Evolutionary conservation across 768 basidiomycete species (phyloP).

Genomic region (Pulveroboletus sp.): DNA sequence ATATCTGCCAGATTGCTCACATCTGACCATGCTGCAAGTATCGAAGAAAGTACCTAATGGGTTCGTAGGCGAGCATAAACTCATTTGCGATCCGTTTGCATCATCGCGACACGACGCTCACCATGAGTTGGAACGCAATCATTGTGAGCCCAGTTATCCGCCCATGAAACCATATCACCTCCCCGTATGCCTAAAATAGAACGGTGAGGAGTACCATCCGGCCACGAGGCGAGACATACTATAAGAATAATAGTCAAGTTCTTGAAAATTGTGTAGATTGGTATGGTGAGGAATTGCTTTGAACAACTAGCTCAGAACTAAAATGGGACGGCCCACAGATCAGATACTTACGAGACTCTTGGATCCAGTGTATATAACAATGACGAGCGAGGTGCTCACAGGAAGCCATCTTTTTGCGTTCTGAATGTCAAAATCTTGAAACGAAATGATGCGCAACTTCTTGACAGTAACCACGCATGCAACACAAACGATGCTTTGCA

Average conservation of each 20-base stretch:
- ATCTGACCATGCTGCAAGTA: conserved; percentile 97
- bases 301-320: neutral
- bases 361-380: conserved; percentile 96
- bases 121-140: conserved; percentile 90
- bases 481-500: conserved; percentile 88
- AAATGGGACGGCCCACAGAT: neutral
- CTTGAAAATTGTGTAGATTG: conserved; percentile 99
- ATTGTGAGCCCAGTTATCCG: conserved; percentile 83
- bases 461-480: conserved; percentile 71
- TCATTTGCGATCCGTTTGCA: neutral
- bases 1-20: conserved; percentile 40
- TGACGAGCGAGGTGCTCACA: conserved; percentile 85
- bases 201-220: neutral
- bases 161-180: conserved; percentile 95
- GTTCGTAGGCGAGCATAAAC: neutral
- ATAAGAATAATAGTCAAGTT: conserved; percentile 99
- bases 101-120: conserved; percentile 26
- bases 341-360: conserved; percentile 82
- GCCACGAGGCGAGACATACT: conserved; percentile 41
- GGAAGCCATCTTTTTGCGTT: conserved; percentile 95
- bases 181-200: conserved; percentile 79
- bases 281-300: conserved; percentile 96
- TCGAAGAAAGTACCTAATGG: conserved; percentile 79
- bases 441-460: conserved; percentile 70
- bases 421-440: conserved; percentile 74